Base-by-base conservation (phyloP, 208 protist genomes). In the Wallacemonas collosoma region DNA sequence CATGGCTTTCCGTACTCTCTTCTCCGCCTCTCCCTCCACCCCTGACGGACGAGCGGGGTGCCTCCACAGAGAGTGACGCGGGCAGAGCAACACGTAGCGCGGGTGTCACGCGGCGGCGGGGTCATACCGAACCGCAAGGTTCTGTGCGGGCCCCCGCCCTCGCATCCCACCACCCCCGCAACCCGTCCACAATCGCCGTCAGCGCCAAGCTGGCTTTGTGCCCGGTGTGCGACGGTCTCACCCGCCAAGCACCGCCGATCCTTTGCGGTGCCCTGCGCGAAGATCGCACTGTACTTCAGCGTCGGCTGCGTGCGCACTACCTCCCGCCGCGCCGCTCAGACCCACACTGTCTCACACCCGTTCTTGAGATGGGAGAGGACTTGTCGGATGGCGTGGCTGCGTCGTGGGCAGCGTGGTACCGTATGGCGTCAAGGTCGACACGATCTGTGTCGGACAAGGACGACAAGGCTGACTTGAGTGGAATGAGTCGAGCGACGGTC, bases 251-350 rank as follows among this genome's bases (percentile, higher is more conserved):
- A 50, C 75, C 64, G 41, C 69, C 68, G 26, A 72, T 66, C 60
- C 53, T 81, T 47, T 87, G 82, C 75, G 71, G 75, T 5, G 79
- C 75, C 51, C 58, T 84, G n/a, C 75, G 65, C 39, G 78, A 82
- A n/a, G 79, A 81, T 47, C 82, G 75, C 12, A 70, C 64, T 11
- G 12, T 64, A 56, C 73, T 83, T 48, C 68, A 65, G 15, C 69
- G 53, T 14, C 79, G 71, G 43, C 55, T 87, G 45, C 44, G 65
- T 5, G 47, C 69, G 14, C 51, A 65, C 3, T 64, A 78, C 53
- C 68, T 73, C 12, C 3, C 68, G 12, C 35, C 58, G 9, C 73
- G 74, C 4, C 68, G 64, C 15, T 65, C 69, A 7, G 70, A 75
- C n/a, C 72, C 73, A 35, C 54, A 65, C 38, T 72, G 56, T 41